Evolutionary conservation across 805 yeast genomes (phyloP), one percentile per base, ranked within the genome.

Genomic region (Candida manassasensis): DNA sequence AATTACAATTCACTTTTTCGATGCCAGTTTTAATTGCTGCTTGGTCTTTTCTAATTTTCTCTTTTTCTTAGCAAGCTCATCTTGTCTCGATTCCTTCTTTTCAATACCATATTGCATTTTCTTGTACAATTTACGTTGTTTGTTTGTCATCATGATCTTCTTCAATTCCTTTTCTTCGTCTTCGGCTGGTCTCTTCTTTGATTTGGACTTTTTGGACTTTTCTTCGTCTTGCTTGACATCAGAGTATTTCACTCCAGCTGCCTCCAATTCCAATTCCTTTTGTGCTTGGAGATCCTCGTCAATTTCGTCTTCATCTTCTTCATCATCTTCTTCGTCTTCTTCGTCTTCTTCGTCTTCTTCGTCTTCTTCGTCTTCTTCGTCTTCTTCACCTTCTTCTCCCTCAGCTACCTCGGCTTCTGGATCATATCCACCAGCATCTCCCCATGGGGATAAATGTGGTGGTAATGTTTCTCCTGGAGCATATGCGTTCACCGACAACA

Each of bases 371-470:
- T 54, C 75, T 6, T 57, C 75, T 2, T 51, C 73, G 14, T 26
- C 36, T 6, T n/a, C 34, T 21, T 12, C 34, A 8, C 50, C 76
- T 2, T 55, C 73, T 9, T 59, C 75, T 12, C 33, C 61, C 5
- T 50, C 62, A 21, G 50, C 71, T 10, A 57, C 50, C 21, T 61
- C 61, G 21, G 76, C 82, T 38, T 72, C 79, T 50, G 98, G 97
- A 61, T 90, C 79, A 64, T 93, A 93, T 36, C 81, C 82, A 49
- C 83, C 87, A 32, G 89, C 75, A 66, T 93, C 98, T 49, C 97
- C 97, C 97, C 98, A 93, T 69, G 98, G 98, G 35, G 96, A 85
- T 52, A 93, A 70, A 62, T 93, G 98, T 24, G 98, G 97, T 29
- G 98, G 98, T 45, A 93, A 71, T 4, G 86, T 68, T 64, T 90